A percentile compares a stretch with the other conserved stretches of the same genome.
Conservation (phyloP, 495 filamentous ascomycete genomes). For the Xylaria sp. region DNA sequence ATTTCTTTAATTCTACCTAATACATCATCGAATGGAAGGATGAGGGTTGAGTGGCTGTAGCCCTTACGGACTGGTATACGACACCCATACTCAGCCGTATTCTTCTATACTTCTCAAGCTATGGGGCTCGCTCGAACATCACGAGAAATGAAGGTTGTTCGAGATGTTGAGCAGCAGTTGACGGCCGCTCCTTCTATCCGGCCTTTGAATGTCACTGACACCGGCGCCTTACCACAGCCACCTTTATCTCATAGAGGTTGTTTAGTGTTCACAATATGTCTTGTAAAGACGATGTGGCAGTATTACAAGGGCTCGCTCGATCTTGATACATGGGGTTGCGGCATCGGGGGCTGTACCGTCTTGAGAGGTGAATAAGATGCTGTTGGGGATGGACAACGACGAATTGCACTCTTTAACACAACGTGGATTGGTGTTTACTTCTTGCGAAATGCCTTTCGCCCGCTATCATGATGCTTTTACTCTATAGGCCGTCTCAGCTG, state of each 20-base stretch:
- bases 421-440: conserved; percentile 16
- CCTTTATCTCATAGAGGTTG: conserved; percentile 35
- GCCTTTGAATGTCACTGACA: conserved; percentile 36
- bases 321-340: background rate
- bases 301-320: conserved; percentile 11
- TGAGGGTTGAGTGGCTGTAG: conserved; percentile 25
- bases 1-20: conserved; percentile 66
- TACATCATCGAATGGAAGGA: conserved; percentile 18
- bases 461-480: background rate
- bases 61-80: conserved; percentile 24
- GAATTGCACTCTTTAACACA: conserved; percentile 26
- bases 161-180: conserved; percentile 33
- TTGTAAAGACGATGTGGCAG: conserved; percentile 28
- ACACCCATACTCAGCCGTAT: conserved; percentile 8
- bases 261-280: conserved; percentile 36
- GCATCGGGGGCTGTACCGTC: conserved; percentile 1
- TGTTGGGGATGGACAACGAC: conserved; percentile 11
- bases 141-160: conserved; percentile 44
- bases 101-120: background rate
- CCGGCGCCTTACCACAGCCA: conserved; percentile 31
- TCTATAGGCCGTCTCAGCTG: background rate
- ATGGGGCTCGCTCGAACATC: conserved; percentile 32
- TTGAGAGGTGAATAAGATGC: conserved; percentile 18
- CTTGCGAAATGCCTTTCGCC: background rate
- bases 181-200: conserved; percentile 33